Evolutionary conservation across 352 stramenopile species (phyloP), one percentile per base, ranked within the genome.

Genomic region (Pythium dissimile): DNA sequence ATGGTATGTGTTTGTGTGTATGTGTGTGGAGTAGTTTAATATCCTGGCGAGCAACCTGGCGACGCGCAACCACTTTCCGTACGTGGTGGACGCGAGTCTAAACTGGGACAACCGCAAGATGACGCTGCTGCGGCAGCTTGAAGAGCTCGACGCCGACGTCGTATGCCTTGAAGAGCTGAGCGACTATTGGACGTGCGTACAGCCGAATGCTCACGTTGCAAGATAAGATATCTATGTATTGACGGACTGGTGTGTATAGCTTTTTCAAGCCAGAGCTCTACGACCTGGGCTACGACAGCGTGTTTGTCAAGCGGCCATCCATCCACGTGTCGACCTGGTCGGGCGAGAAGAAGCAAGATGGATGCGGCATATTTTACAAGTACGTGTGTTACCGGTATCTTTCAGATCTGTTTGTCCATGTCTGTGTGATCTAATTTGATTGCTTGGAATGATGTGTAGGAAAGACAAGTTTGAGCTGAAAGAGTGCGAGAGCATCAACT

Each of bases 301-400:
- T 92, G 30, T 95, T 84, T 49, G 75, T 92, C 21, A 95, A 95
- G 66, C 75, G 85, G 2, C 85, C 85, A 18, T 95, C 85, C 4
- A 86, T 91, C 42, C 78, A 95, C 58, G 67, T 89, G 8, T 93
- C 83, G 18, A 93, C 84, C 31, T 95, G 85, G 85, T 93, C 83
- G 15, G 85, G 85, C 24, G 83, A 92, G 51, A 93, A 90, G 66
- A 95, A 95, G 57, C 78, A 88, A 35, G 85, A 95, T 58, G 85
- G 85, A 56, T 95, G 85, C 27, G 85, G 85, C 15, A 93, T 95
- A 63, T 95, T 95, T 42, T 95, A 84, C 73, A 90, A 92, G 80
- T 88, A 28, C 51, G 77, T 65, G 7, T 21, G 6, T n/a, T n/a
- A n/a, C n/a, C n/a, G n/a, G n/a, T n/a, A n/a, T n/a, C n/a, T n/a